Conservation (phyloP, 2,329 filamentous ascomycete species). For the Neofusicoccum sp. region DNA sequence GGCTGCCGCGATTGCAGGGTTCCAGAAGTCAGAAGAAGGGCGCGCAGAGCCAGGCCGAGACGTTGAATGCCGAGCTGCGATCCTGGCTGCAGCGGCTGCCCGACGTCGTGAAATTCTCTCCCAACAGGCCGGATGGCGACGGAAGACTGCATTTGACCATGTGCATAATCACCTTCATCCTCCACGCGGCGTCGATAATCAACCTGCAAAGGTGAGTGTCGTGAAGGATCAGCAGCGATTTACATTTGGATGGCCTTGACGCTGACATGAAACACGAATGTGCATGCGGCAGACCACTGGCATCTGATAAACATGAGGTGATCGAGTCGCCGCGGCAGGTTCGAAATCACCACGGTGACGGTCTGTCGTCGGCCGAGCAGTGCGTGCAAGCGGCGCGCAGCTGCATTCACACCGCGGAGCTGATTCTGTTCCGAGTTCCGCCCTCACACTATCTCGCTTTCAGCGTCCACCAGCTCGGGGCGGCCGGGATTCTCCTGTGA, state of each 20-base stretch:
- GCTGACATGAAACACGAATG: neutral
- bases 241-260: neutral
- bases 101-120: slow-evolving; percentile 5
- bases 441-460: slow-evolving; percentile 13
- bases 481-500: slow-evolving; percentile 6
- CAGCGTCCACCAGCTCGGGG: slow-evolving; percentile 1
- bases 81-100: neutral
- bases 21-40: slow-evolving; percentile 2
- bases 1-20: neutral
- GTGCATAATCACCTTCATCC: slow-evolving; percentile 10
- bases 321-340: slow-evolving; percentile 1
- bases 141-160: slow-evolving; percentile 4
- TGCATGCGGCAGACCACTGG: slow-evolving; percentile 2
- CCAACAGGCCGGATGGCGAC: slow-evolving; percentile 1
- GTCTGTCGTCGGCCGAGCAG: slow-evolving; percentile 9
- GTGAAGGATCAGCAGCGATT: neutral
- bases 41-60: neutral
- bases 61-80: neutral
- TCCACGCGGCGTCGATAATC: slow-evolving; percentile 6
- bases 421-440: slow-evolving; percentile 7
- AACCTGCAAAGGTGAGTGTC: slow-evolving; percentile 1
- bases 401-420: slow-evolving; percentile 10
- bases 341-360: neutral
- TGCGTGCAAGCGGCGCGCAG: slow-evolving; percentile 7
- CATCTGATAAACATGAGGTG: slow-evolving; percentile 13